phyloP scores from a whole-genome alignment of 108 stramenopile species.

The Cyclotella distinguenda region DNA sequence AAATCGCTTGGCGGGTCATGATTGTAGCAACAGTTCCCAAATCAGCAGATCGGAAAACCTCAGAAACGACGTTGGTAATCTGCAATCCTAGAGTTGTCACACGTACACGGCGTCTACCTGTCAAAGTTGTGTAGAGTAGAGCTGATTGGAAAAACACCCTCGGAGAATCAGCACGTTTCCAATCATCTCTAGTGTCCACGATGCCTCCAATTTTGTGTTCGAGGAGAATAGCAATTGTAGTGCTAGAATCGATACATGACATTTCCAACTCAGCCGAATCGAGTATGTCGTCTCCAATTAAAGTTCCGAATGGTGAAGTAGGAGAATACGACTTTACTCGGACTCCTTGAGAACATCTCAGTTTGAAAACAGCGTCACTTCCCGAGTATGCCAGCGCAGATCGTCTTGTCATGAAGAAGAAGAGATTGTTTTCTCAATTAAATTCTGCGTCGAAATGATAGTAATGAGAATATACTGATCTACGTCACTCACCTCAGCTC shows the following conservation, averaged over 20 bases:
- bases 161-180: constrained; percentile 25
- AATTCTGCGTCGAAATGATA: too few species aligned
- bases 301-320: constrained; percentile 25
- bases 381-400: constrained; percentile 41
- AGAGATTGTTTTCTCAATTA: constrained; percentile 14
- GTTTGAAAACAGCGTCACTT: constrained; percentile 78
- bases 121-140: constrained; percentile 71
- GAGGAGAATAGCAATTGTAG: constrained; percentile 62
- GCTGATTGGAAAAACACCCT: constrained; percentile 80
- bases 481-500: constrained; percentile 47
- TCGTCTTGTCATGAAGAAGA: constrained; percentile 30
- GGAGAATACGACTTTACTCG: constrained; percentile 59
- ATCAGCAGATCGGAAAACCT: constrained; percentile 62
- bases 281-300: constrained; percentile 33
- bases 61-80: constrained; percentile 34
- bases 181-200: constrained; percentile 25
- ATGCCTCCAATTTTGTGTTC: constrained; percentile 81
- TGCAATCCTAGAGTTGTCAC: constrained; percentile 79
- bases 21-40: constrained; percentile 59
- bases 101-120: constrained; percentile 70
- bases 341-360: constrained; percentile 72
- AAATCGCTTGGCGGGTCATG: constrained; percentile 53
- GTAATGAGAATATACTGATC: neutral
- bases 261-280: constrained; percentile 71
- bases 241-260: constrained; percentile 57